Base-by-base conservation (phyloP, 73 alveolate genomes). In the Stentor coeruleus region DNA sequence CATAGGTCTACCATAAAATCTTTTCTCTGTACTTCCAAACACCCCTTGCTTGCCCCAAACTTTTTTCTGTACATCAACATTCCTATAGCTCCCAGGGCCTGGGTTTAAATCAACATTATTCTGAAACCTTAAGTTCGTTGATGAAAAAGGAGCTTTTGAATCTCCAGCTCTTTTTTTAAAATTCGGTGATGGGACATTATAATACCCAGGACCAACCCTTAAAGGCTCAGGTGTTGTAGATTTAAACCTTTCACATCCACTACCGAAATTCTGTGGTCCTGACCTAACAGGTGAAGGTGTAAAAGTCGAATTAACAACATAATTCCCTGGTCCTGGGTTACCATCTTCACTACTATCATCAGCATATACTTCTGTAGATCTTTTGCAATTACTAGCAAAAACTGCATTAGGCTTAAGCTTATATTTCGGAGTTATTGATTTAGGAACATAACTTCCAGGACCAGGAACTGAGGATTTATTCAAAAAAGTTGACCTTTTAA, bases 171-270 rank as follows among this genome's bases (percentile, higher is more conserved):
- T 11, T 49, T 49, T 49, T 49, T 20, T 20, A 49, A 11, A 11
- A 6, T 49, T 20, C 66, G 20, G 20, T 11, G 66, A 49, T n/a
- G n/a, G 81, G 36, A n/a, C 3, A n/a, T 3, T 30, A 35, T 85
- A 85, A 26, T 81, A 14, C n/a, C 91, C 91, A 3, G 91, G 91
- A 6, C 91, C 91, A 15, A 82, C 72, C 77, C 26, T 37, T 36
- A 41, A 39, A 3, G 6, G 6, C 6, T 49, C 66, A 49, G 66
- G 66, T 11, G 66, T 49, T 20, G 20, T 49, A 49, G 66, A 6
- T 49, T 20, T 49, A 49, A 49, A 49, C 66, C 66, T 49, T 49
- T 49, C 66, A 49, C 66, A 49, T 20, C 66, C 20, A 49, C 66
- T 49, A 11, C 66, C 66, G 20, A 49, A 49, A 49, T 49, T 49